phyloP scores from a whole-genome alignment of 306 rosid species.

The Gynostemma pentaphyllum region DNA sequence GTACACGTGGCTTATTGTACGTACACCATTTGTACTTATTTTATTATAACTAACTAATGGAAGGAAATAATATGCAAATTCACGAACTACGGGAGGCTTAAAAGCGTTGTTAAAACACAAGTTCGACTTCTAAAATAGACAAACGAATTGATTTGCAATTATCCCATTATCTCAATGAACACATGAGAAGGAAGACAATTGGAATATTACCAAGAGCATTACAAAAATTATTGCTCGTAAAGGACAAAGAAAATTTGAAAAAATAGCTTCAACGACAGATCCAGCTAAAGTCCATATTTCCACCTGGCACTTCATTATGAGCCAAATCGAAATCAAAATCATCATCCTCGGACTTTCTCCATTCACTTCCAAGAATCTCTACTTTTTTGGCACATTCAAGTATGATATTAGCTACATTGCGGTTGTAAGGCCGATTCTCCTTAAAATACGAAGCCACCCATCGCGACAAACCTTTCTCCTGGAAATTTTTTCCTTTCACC shows the following conservation, averaged over 20 bases:
- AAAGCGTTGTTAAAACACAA: too few relatives aligned
- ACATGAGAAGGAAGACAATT: too few relatives aligned
- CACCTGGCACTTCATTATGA: slow-evolving; percentile 50
- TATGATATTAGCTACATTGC: slow-evolving; percentile 69
- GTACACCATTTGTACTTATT: too few relatives aligned
- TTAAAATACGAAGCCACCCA: slow-evolving; percentile 84
- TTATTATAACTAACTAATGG: too few relatives aligned
- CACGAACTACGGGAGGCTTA: too few relatives aligned
- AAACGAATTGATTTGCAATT: too few relatives aligned
- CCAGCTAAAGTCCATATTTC: slow-evolving; percentile 89
- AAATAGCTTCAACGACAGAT: slow-evolving; percentile 69
- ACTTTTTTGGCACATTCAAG: slow-evolving; percentile 93
- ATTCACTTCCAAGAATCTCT: slow-evolving; percentile 79
- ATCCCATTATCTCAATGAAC: too few relatives aligned
- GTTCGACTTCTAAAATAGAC: too few relatives aligned
- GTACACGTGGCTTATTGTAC: too few relatives aligned
- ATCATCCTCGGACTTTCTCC: slow-evolving; percentile 57
- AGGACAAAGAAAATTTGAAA: slow-evolving; percentile 79
- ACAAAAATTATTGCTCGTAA: slow-evolving; percentile 78
- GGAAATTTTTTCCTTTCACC: slow-evolving; percentile 85
- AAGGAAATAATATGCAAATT: too few relatives aligned
- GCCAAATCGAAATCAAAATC: slow-evolving; percentile 54
- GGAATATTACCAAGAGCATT: slow-evolving; percentile 70
- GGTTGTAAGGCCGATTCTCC: slow-evolving; percentile 76
- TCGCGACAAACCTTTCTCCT: slow-evolving; percentile 85